Base-by-base conservation (phyloP, 2,329 filamentous ascomycete genomes). In the Emergomyces orientalis region DNA sequence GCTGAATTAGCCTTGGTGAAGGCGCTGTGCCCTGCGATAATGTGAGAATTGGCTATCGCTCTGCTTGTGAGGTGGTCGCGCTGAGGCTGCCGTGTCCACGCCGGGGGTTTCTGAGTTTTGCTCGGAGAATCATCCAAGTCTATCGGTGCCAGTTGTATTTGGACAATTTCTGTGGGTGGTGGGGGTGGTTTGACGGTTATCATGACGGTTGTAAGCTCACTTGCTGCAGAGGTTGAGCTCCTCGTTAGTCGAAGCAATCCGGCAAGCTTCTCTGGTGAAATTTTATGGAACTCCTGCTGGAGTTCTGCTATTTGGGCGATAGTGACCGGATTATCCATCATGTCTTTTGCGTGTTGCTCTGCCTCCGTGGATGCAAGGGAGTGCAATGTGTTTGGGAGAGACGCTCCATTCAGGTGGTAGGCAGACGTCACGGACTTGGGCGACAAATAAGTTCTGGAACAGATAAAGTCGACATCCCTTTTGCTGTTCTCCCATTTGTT, bases 391-490 rank as follows among this genome's bases (percentile, higher is more conserved):
- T 75, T 73, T 14, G 80, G 70, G 1, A 86, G 69, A 8, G 83
- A 86, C 1, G 81, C 82, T 17, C 82, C 80, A 63, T 83, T 82
- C 11, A 77, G 72, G 71, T 88, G 82, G 68, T 88, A 88, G 1
- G 82, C 69, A 0, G 85, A 86, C 1, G 78, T 76, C 2, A 87
- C 78, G 0, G 74, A 72, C 37, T 78, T 74, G 37, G 75, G 74
- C 2, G 81, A 71, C 17, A 82, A 70, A 2, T 71, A 71, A 2
- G 78, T 80, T 47, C 82, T 79, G 9, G 79, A 78, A 17, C 79
- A 78, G 61, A 89, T 82, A 65, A 86, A 87, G 0, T 86, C 81
- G 17, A 88, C 78, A 65, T 88, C 84, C 60, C 81, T 75, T 54
- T 75, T 79, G 1, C 79, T 81, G 37, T 76, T 77, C 63, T 83